phyloP scores from a whole-genome alignment of 805 yeast genomes.

The Ogataea naganishii region DNA sequence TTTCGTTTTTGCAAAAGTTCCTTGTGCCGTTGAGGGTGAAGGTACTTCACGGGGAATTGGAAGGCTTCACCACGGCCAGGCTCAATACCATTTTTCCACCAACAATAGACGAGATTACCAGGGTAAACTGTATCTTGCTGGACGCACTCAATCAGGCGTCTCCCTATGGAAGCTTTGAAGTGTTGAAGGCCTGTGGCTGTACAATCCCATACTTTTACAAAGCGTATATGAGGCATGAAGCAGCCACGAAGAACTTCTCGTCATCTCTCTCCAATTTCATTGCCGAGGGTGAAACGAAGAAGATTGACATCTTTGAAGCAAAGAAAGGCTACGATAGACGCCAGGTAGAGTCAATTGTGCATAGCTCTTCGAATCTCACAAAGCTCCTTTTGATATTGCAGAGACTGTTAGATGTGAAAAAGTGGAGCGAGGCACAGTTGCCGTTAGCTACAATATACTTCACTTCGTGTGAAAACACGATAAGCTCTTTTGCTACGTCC shows the following conservation, averaged over 20 bases:
- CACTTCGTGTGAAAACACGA: conserved; percentile 49
- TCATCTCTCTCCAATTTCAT: conserved; percentile 34
- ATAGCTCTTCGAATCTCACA: conserved; percentile 63
- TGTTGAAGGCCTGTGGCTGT: conserved; percentile 70
- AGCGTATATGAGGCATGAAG: conserved; percentile 90
- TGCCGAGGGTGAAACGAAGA: conserved; percentile 22
- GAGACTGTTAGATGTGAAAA: conserved; percentile 44
- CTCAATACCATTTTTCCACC: conserved; percentile 85
- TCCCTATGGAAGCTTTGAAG: conserved; percentile 65
- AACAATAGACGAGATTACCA: conserved; percentile 86
- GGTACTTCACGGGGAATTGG: conserved; percentile 47
- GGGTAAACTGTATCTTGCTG: conserved; percentile 78
- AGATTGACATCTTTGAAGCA: conserved; percentile 17
- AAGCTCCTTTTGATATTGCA: conserved; percentile 61
- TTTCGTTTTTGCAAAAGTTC: conserved; percentile 68
- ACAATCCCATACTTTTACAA: conserved; percentile 87
- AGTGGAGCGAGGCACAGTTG: conserved; percentile 28
- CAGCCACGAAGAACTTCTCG: conserved; percentile 67
- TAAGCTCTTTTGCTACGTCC: conserved; percentile 73
- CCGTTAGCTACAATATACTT: conserved; percentile 32
- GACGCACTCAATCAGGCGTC: conserved; percentile 64
- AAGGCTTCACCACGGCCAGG: conserved; percentile 49
- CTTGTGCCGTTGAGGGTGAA: conserved; percentile 70
- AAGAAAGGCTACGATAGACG: conserved; percentile 35
- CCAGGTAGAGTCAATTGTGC: conserved; percentile 51